Conservation (phyloP, 208 protist genomes). For the Crithidia expoeki region DNA sequence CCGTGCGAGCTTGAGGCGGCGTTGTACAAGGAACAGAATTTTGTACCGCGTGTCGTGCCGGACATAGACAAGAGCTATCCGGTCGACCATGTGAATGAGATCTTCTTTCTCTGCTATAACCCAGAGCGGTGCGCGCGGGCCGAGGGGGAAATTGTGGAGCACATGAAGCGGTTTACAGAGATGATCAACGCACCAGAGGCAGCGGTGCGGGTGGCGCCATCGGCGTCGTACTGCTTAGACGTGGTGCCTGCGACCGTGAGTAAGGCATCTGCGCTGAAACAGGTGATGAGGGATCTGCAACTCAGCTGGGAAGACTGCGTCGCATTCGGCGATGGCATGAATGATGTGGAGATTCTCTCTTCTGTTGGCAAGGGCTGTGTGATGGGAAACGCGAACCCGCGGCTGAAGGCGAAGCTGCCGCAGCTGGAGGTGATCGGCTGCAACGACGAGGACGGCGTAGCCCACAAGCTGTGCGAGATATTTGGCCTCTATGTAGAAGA, state of each 20-base stretch:
- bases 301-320: conserved; percentile 60
- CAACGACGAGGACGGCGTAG: conserved; percentile 75
- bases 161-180: conserved; percentile 35
- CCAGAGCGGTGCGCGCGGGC: conserved; percentile 29
- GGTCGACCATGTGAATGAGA: conserved; percentile 56
- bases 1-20: conserved; percentile 47
- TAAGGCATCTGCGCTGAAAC: conserved; percentile 63
- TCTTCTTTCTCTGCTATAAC: conserved; percentile 77
- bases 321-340: conserved; percentile 76
- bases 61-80: conserved; percentile 53
- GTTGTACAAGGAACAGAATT: conserved; percentile 52
- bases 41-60: conserved; percentile 47
- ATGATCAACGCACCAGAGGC: conserved; percentile 22
- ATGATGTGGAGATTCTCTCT: conserved; percentile 69
- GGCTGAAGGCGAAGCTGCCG: conserved; percentile 59
- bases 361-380: conserved; percentile 68
- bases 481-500: conserved; percentile 38
- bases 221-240: conserved; percentile 59
- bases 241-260: conserved; percentile 58
- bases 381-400: conserved; percentile 66
- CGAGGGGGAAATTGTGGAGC: conserved; percentile 39
- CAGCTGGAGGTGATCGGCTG: conserved; percentile 63
- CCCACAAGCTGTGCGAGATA: conserved; percentile 59
- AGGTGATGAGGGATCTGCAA: conserved; percentile 53
- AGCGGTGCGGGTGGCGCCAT: conserved; percentile 53